A percentile compares a stretch with the other conserved stretches of the same genome.
These are phyloP conservation scores for Allium cepa DNA, from an alignment of 106 monocot genomes.

Conservation along the genomic window DNA sequence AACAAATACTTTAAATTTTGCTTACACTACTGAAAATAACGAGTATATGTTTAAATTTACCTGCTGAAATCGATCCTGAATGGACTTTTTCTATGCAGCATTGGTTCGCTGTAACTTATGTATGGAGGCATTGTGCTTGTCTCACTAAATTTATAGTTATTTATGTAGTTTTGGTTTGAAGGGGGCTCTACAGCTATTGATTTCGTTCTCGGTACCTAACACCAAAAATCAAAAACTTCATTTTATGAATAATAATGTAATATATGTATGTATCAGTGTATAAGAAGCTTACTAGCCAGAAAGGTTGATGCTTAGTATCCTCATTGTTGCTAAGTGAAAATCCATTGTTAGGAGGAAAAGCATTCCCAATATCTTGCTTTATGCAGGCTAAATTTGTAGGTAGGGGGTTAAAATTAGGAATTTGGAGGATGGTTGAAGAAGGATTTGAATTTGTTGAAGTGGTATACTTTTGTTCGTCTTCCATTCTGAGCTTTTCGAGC, in stretches of 20 bases:
- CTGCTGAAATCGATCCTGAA: not conserved
- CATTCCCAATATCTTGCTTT: no score
- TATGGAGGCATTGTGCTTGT: not conserved
- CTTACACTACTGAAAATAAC: not conserved
- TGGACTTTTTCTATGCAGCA: no score
- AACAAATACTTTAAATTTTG: not conserved
- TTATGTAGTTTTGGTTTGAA: conserved; percentile 80
- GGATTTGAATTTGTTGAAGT: not conserved
- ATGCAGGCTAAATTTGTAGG: no score
- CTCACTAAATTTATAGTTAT: conserved; percentile 10
- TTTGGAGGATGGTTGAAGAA: not conserved
- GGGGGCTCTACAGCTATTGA: conserved; percentile 54
- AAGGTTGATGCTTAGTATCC: not conserved
- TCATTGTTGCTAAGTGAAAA: not conserved
- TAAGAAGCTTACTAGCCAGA: no score
- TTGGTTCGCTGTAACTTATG: not conserved
- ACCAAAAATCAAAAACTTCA: not conserved
- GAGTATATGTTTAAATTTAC: not conserved
- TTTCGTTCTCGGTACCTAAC: conserved; percentile 18
- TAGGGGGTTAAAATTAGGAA: not conserved
- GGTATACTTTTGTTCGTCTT: conserved; percentile 37
- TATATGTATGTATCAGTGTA: no score
- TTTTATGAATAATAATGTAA: no score
- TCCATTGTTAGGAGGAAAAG: no score
- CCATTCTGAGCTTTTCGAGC: conserved; percentile 65